Evolutionary conservation across 2,329 filamentous ascomycete genomes (phyloP).

Genomic region (Trichoderma brevicompactum): DNA sequence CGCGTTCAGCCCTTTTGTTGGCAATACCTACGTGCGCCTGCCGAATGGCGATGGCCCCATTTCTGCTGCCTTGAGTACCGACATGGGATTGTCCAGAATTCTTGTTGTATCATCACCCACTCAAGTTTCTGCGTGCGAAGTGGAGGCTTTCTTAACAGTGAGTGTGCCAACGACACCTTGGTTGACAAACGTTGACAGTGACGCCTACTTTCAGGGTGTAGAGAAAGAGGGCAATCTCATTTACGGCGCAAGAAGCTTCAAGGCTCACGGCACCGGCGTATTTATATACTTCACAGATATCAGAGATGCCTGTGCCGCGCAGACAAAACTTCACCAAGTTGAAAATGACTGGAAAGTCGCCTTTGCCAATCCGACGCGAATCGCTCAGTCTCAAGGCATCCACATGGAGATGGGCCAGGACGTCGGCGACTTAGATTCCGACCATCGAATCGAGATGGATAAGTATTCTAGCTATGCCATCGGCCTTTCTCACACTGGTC

Average conservation of each 20-base stretch:
- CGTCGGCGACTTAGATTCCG: not conserved
- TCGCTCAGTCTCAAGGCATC: not conserved
- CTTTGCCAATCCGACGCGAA: conserved; percentile 29
- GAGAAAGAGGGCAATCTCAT: conserved; percentile 41
- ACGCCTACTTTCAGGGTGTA: conserved; percentile 44
- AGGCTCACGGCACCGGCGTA: conserved; percentile 48
- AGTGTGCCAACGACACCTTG: conserved; percentile 30
- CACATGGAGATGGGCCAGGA: conserved; percentile 1
- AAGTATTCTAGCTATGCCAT: not conserved
- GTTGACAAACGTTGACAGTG: conserved; percentile 28
- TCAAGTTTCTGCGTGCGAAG: conserved; percentile 42
- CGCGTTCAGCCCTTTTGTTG: conserved; percentile 57
- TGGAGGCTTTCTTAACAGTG: conserved; percentile 54
- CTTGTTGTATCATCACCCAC: conserved; percentile 47
- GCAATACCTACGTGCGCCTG: conserved; percentile 31
- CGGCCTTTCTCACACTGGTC: conserved; percentile 34
- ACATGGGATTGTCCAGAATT: conserved; percentile 52
- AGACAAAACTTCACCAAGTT: conserved; percentile 50
- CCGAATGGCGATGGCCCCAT: conserved; percentile 36
- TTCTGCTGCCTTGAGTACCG: conserved; percentile 49
- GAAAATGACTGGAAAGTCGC: conserved; percentile 50
- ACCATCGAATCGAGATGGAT: not conserved
- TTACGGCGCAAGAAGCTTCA: conserved; percentile 46
- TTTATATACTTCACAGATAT: conserved; percentile 64
- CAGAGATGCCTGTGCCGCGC: conserved; percentile 59